Evolutionary conservation across 73 alveolate species (phyloP), one percentile per base, ranked within the genome.

Genomic region (Paramecium biaurelia): DNA sequence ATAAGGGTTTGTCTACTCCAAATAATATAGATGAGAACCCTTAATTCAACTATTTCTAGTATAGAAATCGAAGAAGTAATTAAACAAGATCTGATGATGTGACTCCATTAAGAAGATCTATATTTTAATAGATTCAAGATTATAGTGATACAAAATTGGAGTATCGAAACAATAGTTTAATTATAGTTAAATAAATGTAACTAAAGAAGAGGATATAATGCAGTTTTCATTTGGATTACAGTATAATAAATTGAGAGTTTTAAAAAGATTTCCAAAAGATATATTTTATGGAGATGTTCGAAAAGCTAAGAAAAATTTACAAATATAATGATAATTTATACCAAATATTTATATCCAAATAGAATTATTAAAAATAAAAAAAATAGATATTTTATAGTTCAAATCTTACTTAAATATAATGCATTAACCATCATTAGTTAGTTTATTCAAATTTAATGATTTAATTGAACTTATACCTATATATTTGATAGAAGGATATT

Each of bases 261-360:
- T 35, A 8, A 35, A 37, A 72, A 35, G 45, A 72, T 72, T 72
- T 72, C 86, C 86, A 12, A 72, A 72, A 72, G 86, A 72, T 7
- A 72, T 72, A 20, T 72, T 72, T 72, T 72, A 35, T 32, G 86
- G 86, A 2, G 86, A 72, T 38, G 86, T 72, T 32, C 56, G 86
- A 5, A 72, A 72, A 37, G 86, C 58, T 35, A 72, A 72, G 84
- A 72, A 35, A 42, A 72, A 72, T 34, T 35, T 35, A 72, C 45
- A 30, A 72, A 35, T 35, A 67, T 5, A 0, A 63, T 63, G 41
- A 63, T 23, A 32, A 53, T 11, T 12, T 26, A 30, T 10, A 12
- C 21, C 26, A 53, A 4, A 53, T 53, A 53, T 15, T 18, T 53
- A 53, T 53, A 53, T 53, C 0, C 1, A 7, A 53, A 18, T 18